Base-by-base conservation (phyloP, 1,139 yeast species). In the Saccharomyces hybrid region DNA sequence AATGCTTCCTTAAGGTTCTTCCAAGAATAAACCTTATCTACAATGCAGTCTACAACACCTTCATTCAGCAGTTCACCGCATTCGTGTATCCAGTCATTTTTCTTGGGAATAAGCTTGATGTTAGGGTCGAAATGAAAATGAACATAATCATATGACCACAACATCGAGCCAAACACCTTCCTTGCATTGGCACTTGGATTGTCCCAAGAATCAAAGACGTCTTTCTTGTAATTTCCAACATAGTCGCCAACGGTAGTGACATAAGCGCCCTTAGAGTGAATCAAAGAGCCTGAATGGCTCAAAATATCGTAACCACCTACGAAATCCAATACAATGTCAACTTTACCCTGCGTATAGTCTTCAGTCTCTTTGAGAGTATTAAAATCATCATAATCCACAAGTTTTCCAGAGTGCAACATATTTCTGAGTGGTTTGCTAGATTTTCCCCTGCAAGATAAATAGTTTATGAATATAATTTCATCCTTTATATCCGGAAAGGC, bases 21-120 rank as follows among this genome's bases (percentile, higher is more conserved):
- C 76, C 87, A 80, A 16, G 78, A 73, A 59, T 74, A 79, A 25
- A 76, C 76, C 13, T 79, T 72, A 64, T 85, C 95, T 44, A 87
- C 72, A 68, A 70, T 51, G 75, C 73, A 58, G 64, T 69, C 59
- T 73, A 69, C 57, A 69, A 70, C 67, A 3, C 78, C 79, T 14
- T 71, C 69, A 38, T 72, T 76, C 54, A 83, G 65, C 54, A 81
- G 63, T 48, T 77, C 75, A 8, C 65, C 64, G 32, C 76, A 77
- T 41, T 62, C 60, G 4, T 63, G 56, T 27, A 70, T 55, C 74
- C 75, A 72, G 7, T 70, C 70, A 48, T 65, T 61, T 11, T 65
- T 61, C 16, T 64, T 60, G n/a, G 57, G 52, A 3, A 67, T 62
- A 11, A 54, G 52, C 46, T 61, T 63, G 2, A 60, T 65, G 47